A percentile compares a stretch with the other conserved stretches of the same genome.
Evolutionary conservation across 768 basidiomycete genomes (phyloP).

Genomic region (Psilocybe subaeruginosa): DNA sequence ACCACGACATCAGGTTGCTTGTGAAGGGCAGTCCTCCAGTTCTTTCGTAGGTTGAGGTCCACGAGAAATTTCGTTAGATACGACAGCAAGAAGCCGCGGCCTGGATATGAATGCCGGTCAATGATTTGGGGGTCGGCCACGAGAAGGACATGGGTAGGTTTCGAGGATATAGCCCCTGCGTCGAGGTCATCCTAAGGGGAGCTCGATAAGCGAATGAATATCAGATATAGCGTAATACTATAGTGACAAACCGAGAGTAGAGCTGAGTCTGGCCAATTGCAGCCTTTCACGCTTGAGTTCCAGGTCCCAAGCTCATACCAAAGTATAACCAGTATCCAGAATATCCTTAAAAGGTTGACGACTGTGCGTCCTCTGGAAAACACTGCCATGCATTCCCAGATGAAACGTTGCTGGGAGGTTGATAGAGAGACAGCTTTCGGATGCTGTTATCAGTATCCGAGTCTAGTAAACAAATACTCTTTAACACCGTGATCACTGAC

Average conservation of each 20-base stretch:
- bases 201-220: not conserved
- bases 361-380: conserved; percentile 31
- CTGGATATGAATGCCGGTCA: conserved; percentile 75
- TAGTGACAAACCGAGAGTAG: conserved; percentile 30
- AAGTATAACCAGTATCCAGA: conserved; percentile 66
- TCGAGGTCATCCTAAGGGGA: conserved; percentile 7
- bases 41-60: conserved; percentile 85
- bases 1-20: conserved; percentile 73
- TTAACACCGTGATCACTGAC: not conserved
- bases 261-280: conserved; percentile 62
- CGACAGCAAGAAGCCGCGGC: conserved; percentile 54
- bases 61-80: conserved; percentile 66
- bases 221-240: not conserved
- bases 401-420: not conserved
- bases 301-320: conserved; percentile 77
- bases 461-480: not conserved
- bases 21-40: conserved; percentile 70
- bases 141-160: conserved; percentile 64
- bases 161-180: conserved; percentile 22
- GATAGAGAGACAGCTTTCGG: not conserved
- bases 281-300: conserved; percentile 43
- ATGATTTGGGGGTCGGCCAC: conserved; percentile 90
- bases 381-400: conserved; percentile 25
- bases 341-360: conserved; percentile 49
- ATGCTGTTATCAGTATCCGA: not conserved